These are phyloP conservation scores for Salix viminalis DNA, from an alignment of 345 rosid species.

Conservation along the genomic window DNA sequence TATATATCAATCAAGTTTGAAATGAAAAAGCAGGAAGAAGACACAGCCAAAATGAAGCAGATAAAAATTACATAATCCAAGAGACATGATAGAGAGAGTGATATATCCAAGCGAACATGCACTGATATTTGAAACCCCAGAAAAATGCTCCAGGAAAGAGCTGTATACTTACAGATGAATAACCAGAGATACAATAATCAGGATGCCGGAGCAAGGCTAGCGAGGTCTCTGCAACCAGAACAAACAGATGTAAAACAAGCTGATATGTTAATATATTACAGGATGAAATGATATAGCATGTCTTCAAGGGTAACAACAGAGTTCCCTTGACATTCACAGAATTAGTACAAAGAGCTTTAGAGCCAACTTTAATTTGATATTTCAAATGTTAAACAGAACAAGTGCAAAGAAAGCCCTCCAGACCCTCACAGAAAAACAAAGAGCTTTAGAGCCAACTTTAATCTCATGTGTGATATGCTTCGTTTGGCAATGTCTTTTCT, in stretches of 20 bases:
- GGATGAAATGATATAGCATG: neutral
- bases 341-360: neutral
- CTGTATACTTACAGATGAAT: conserved; percentile 67
- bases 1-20: neutral
- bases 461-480: neutral
- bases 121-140: neutral
- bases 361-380: too few relatives aligned
- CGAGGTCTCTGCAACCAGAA: conserved; percentile 63
- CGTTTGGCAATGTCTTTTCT: conserved; percentile 3
- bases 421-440: neutral
- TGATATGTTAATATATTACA: too few relatives aligned
- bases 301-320: neutral
- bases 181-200: conserved; percentile 91
- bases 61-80: neutral
- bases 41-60: neutral
- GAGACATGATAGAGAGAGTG: neutral
- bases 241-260: neutral
- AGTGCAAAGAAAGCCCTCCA: neutral
- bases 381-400: neutral
- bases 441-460: neutral
- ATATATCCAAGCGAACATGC: neutral
- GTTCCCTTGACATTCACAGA: neutral
- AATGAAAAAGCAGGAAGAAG: neutral
- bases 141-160: neutral
- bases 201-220: conserved; percentile 90